phyloP scores from a whole-genome alignment of 164 flowering plant species.

The Aristolochia californica region DNA sequence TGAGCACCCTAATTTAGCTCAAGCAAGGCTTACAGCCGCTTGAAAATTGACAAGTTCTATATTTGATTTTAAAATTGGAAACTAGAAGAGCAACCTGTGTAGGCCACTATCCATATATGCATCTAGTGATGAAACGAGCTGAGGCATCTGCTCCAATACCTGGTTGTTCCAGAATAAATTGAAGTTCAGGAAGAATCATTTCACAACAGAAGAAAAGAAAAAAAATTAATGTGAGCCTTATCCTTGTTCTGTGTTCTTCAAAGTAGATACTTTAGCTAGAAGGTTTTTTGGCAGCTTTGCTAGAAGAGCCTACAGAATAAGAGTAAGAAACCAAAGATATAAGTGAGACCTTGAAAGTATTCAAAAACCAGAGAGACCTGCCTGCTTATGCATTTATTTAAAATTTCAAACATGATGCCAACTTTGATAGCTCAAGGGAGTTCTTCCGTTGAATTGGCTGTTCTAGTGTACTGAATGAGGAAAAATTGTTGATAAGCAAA shows the following conservation, averaged over 20 bases:
- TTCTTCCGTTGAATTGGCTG: too few relatives aligned
- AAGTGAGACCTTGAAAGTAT: not conserved
- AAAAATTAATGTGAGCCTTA: slow-evolving; percentile 5
- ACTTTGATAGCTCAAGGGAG: too few relatives aligned
- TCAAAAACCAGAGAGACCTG: not conserved
- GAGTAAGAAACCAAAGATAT: not conserved
- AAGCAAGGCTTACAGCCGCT: too few relatives aligned
- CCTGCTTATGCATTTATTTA: too few relatives aligned
- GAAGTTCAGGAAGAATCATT: not conserved
- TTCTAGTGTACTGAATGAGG: too few relatives aligned
- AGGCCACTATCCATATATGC: slow-evolving; percentile 69
- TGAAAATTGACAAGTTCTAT: too few relatives aligned
- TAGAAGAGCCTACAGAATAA: slow-evolving; percentile 45
- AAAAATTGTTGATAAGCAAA: too few relatives aligned
- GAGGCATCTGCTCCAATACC: slow-evolving; percentile 81
- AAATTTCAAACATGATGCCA: too few relatives aligned
- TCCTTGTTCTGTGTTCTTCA: slow-evolving; percentile 75
- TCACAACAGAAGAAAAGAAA: not conserved
- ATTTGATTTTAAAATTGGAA: not conserved
- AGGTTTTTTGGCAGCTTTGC: slow-evolving; percentile 72
- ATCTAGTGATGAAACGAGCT: slow-evolving; percentile 67
- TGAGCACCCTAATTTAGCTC: too few relatives aligned
- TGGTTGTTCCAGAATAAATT: slow-evolving; percentile 15
- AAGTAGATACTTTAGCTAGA: slow-evolving; percentile 50
- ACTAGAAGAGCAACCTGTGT: slow-evolving; percentile 33